Evolutionary conservation across 2,329 filamentous ascomycete species (phyloP), one percentile per base, ranked within the genome.

Genomic region (Emmonsia crescens): DNA sequence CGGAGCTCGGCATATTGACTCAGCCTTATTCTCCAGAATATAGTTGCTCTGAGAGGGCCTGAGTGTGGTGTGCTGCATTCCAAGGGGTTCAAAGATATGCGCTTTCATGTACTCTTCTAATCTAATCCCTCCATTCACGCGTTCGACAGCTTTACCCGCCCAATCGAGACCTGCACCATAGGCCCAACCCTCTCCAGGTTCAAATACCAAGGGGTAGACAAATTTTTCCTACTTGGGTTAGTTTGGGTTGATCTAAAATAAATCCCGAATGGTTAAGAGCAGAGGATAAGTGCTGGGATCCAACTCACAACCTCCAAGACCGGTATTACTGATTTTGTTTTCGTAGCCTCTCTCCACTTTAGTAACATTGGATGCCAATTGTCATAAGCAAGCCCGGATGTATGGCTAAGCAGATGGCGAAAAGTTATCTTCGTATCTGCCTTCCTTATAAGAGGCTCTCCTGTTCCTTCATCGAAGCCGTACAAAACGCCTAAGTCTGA

Each of bases 121-220:
- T 19, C 19, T 24, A 5, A 55, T 60, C 46, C 49, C 38, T 14
- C 49, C 57, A 38, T 59, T 56, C 9, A 60, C 16, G n/a, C 59
- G 55, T 24, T 61, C 55, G 1, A 67, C 73, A 3, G 83, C 70
- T 5, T 75, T 72, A 5, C 82, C 82, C 0, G 76, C 77, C 80
- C 79, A 83, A 69, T 84, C 82, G 1, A 79, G 64, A 1, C 75
- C 73, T 5, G 72, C 65, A 2, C 79, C 77, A 63, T 83, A 83
- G 55, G 71, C 69, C 80, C 80, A 84, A 4, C 72, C 70, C 0
- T 72, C 70, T 0, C 81, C 81, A 0, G 82, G 82, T 62, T 84
- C 78, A 63, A 76, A 81, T 1, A 72, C 52, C 1, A 83, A 73
- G 0, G 81, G 79, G 44, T 62, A 64, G 3, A 19, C 44, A 46